Conservation (phyloP, 2,329 filamentous ascomycete species). For the Phyllosticta citriasiana region DNA sequence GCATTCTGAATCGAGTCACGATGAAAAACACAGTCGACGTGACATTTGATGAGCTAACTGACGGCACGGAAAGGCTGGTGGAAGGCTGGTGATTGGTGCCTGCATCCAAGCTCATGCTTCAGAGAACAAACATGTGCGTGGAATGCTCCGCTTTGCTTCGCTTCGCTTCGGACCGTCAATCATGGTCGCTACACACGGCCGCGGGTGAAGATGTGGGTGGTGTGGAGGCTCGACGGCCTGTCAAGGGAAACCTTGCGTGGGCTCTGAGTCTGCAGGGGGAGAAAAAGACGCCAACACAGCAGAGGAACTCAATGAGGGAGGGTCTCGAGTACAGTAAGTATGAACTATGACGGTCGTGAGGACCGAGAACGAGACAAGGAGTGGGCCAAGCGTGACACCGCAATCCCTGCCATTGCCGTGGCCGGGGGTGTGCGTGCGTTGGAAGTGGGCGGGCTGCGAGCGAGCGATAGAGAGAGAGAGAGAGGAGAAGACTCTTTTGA, state of each 20-base stretch:
- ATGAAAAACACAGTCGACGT: too few species aligned
- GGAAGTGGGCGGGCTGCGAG: not conserved
- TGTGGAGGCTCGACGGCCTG: not conserved
- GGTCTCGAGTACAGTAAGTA: too few species aligned
- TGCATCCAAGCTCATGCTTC: not conserved
- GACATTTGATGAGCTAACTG: too few species aligned
- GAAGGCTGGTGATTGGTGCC: not conserved
- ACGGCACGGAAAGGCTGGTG: not conserved
- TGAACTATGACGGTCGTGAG: not conserved
- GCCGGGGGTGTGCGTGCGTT: not conserved
- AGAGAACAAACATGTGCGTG: not conserved
- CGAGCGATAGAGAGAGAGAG: too few species aligned
- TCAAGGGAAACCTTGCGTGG: not conserved
- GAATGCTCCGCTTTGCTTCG: not conserved
- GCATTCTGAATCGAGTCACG: too few species aligned
- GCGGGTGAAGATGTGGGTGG: not conserved
- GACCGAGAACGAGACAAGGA: not conserved
- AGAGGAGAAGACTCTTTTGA: not conserved
- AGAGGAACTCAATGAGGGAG: too few species aligned
- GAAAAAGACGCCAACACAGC: too few species aligned
- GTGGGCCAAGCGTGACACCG: not conserved
- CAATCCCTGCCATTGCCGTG: not conserved
- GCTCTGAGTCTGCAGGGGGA: not conserved
- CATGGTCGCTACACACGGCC: not conserved
- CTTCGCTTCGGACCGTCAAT: slow-evolving; percentile 10